These are phyloP conservation scores for Fusarium cyanostomum DNA, from an alignment of 2,329 filamentous ascomycete species.

Conservation along the genomic window DNA sequence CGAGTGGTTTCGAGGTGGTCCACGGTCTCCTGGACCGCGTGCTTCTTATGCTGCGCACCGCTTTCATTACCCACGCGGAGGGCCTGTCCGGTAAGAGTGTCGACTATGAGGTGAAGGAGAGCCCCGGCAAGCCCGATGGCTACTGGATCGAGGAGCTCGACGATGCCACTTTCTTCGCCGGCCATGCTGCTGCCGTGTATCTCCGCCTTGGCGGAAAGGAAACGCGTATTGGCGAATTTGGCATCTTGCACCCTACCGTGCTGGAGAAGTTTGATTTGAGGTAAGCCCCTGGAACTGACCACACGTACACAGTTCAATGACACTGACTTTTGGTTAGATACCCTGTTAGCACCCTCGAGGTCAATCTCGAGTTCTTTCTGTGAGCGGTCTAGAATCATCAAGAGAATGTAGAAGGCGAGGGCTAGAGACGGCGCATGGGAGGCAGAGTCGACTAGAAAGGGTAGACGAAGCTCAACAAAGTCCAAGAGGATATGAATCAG, in stretches of 20 bases:
- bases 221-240: constrained; percentile 85
- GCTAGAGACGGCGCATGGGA: constrained; percentile 9
- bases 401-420: constrained; percentile 24
- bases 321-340: constrained; percentile 62
- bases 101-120: constrained; percentile 62
- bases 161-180: constrained; percentile 90
- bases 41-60: constrained; percentile 88
- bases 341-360: constrained; percentile 91
- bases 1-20: constrained; percentile 92
- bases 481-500: constrained; percentile 33
- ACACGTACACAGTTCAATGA: neutral
- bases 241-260: constrained; percentile 92
- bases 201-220: constrained; percentile 79
- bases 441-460: constrained; percentile 1
- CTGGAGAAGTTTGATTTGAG: constrained; percentile 92
- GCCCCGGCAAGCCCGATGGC: constrained; percentile 69
- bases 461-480: constrained; percentile 10
- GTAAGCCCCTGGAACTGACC: constrained; percentile 55
- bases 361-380: constrained; percentile 94
- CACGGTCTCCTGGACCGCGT: constrained; percentile 93
- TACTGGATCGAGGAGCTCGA: constrained; percentile 97
- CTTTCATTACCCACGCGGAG: constrained; percentile 81
- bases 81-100: constrained; percentile 63
- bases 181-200: constrained; percentile 87
- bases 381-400: constrained; percentile 52